A percentile compares a stretch with the other conserved stretches of the same genome.
Evolutionary conservation across 768 basidiomycete genomes (phyloP).

Genomic region (Tylopilus sp.): DNA sequence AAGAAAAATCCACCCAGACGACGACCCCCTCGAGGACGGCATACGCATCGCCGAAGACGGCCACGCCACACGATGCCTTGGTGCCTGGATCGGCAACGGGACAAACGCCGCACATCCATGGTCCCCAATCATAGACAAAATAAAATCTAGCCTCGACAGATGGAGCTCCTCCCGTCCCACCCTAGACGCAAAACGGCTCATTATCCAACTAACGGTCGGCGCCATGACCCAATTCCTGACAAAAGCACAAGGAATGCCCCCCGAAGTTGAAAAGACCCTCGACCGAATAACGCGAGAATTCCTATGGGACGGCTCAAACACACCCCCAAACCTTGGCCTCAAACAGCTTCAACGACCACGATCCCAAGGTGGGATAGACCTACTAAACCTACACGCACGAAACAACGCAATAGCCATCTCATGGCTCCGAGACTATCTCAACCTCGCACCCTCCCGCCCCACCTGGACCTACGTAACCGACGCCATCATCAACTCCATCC

Average conservation of each 20-base stretch:
- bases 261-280: not conserved
- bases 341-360: not conserved
- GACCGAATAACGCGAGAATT: not conserved
- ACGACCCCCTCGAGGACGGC: not conserved
- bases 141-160: not conserved
- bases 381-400: not conserved
- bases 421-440: not conserved
- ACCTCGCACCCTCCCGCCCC: not conserved
- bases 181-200: conserved; percentile 5
- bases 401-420: not conserved
- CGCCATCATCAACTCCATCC: not conserved
- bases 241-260: conserved; percentile 11
- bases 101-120: conserved; percentile 10
- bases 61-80: conserved; percentile 7
- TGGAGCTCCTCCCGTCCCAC: conserved; percentile 10
- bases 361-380: not conserved
- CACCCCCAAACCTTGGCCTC: not conserved
- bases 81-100: conserved; percentile 25
- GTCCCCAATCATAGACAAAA: conserved; percentile 4
- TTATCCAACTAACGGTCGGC: conserved; percentile 13
- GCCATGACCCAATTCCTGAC: conserved; percentile 32
- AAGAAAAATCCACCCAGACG: not conserved
- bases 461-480: not conserved
- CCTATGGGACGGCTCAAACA: not conserved
- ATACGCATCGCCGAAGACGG: conserved; percentile 12